phyloP scores from a whole-genome alignment of 805 yeast genomes.

The Starmerella lactis-condensi region DNA sequence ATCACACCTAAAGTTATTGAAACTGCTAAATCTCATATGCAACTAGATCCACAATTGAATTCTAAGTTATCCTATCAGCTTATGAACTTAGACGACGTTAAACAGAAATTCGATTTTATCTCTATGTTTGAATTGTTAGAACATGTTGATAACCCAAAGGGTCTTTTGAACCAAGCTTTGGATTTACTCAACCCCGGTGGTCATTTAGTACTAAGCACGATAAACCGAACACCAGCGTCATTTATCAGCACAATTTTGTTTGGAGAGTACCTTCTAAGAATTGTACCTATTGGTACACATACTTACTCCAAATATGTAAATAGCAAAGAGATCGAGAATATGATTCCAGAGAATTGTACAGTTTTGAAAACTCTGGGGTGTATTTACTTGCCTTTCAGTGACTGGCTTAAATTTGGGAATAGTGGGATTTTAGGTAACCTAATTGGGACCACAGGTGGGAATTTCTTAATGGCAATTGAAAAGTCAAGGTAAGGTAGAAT shows the following conservation, averaged over 20 bases:
- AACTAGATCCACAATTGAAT: conserved; percentile 43
- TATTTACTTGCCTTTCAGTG: conserved; percentile 60
- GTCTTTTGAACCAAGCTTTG: conserved; percentile 51
- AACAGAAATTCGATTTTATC: conserved; percentile 43
- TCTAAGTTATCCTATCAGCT: conserved; percentile 42
- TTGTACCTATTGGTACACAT: conserved; percentile 91
- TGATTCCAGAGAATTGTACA: conserved; percentile 38
- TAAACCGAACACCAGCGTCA: conserved; percentile 68
- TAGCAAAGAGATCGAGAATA: conserved; percentile 46
- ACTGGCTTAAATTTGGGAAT: conserved; percentile 46
- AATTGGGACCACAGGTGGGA: conserved; percentile 39
- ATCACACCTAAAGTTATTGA: conserved; percentile 63
- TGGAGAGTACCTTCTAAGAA: conserved; percentile 61
- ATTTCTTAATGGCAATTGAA: conserved; percentile 71
- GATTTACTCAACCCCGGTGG: conserved; percentile 61
- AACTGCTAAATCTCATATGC: conserved; percentile 57
- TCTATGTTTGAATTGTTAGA: conserved; percentile 91
- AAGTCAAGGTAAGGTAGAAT: conserved; percentile 33
- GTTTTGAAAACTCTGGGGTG: conserved; percentile 61
- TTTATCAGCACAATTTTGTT: conserved; percentile 85
- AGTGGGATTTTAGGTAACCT: conserved; percentile 8
- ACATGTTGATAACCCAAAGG: conserved; percentile 75
- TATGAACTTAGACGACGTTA: conserved; percentile 39
- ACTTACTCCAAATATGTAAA: conserved; percentile 71
- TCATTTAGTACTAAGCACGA: conserved; percentile 71